Evolutionary conservation across 805 yeast genomes (phyloP), one percentile per base, ranked within the genome.

Genomic region (Yarrowia phangngaensis): DNA sequence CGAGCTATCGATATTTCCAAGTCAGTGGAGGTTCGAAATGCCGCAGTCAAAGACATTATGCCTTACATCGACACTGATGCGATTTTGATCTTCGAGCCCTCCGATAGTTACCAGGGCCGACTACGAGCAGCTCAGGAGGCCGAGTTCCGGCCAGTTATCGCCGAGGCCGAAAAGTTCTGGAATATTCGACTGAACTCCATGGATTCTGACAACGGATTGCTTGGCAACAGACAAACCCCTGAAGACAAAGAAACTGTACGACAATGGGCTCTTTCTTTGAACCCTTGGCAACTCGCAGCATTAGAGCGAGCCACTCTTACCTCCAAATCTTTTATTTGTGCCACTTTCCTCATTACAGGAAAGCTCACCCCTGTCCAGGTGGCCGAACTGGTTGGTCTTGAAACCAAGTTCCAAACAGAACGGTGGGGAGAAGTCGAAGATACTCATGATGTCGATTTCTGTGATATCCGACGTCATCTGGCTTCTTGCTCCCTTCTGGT

Each of bases 381-480:
- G 29, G 82, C 89, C 1, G 78, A 78, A 58, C 75, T 83, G 51
- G 88, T 88, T 8, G 80, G 83, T 51, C 70, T 92, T 58, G 99
- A 92, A 61, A 80, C 81, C 11, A 79, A 82, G 24, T 77, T 76
- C 65, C 99, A 92, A 67, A 84, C 95, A 26, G 79, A 78, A 16
- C 75, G 80, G 60, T 92, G 98, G 98, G 98, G 98, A 23, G 97
- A 90, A 65, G 97, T 90, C 17, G 97, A 92, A 67, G 98, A 92
- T 61, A 87, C 97, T 2, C 98, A 92, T 62, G 98, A 92, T 64
- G 97, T 92, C n/a, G 95, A 86, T 59, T 82, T 83, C 64, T 95
- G 81, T 29, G 97, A 92, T 58, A 73, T 94, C 58, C 72, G 86
- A 59, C 79, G 97, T 65, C 79, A 80, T 59, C 73, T 92, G n/a